Conservation (phyloP, 164 flowering plant genomes). For the Dillenia turbinata region DNA sequence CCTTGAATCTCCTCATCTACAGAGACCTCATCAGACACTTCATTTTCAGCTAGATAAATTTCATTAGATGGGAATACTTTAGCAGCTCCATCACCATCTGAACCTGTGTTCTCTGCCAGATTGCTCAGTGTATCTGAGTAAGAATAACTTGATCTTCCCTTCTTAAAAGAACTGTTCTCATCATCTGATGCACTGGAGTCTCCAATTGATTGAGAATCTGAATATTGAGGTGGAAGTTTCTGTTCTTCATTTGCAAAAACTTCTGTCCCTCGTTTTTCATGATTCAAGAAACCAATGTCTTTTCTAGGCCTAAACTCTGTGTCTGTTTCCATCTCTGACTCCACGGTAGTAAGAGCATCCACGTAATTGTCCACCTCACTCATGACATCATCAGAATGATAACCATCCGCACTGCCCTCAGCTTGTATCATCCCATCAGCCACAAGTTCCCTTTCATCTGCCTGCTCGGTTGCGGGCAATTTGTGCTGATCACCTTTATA, state of each 20-base stretch:
- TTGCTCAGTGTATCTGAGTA: constrained; percentile 38
- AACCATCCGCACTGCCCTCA: constrained; percentile 30
- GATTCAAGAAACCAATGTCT: constrained; percentile 13
- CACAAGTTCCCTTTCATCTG: constrained; percentile 29
- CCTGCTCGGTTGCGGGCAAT: constrained; percentile 17
- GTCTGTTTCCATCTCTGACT: constrained; percentile 77
- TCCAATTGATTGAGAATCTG: constrained; percentile 53
- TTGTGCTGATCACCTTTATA: constrained; percentile 20
- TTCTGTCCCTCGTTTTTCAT: constrained; percentile 22
- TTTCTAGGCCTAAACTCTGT: constrained; percentile 40
- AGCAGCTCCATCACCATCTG: constrained; percentile 34
- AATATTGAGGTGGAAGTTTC: constrained; percentile 27
- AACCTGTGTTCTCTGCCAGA: constrained; percentile 25
- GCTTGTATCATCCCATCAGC: constrained; percentile 30
- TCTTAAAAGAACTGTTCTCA: constrained; percentile 36
- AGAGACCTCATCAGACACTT: constrained; percentile 14
- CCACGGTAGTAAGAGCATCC: constrained; percentile 86
- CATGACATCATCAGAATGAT: constrained; percentile 55
- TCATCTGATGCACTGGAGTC: constrained; percentile 53
- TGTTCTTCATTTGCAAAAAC: constrained; percentile 40
- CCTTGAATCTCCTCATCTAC: constrained; percentile 10
- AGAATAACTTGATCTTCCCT: constrained; percentile 34
- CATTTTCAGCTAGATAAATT: constrained; percentile 17
- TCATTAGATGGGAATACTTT: constrained; percentile 22
- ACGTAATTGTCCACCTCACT: constrained; percentile 79